A percentile compares a stretch with the other conserved stretches of the same genome.
Conservation (phyloP, 169 alveolate species). For the Plasmodium gonderi region DNA sequence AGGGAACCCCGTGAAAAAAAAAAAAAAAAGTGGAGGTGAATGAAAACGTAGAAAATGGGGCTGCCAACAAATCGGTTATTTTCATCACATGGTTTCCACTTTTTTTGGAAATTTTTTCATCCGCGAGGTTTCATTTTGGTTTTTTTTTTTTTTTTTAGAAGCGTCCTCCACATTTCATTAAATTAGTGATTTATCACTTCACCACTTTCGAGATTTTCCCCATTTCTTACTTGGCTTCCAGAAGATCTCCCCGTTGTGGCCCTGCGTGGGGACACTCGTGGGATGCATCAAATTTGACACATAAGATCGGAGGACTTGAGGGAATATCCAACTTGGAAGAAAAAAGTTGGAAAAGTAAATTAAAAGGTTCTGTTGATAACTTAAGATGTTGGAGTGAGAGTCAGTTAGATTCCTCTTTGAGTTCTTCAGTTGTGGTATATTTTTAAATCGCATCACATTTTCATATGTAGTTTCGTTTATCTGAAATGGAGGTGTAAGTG, state of each 20-base stretch:
- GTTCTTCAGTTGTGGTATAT: not conserved
- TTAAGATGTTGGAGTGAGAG: conserved; percentile 14
- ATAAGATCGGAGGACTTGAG: not conserved
- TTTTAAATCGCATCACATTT: not conserved
- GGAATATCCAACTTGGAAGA: not conserved
- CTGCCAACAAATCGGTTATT: too few species aligned
- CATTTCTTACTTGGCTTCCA: conserved; percentile 17
- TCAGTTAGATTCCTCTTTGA: not conserved
- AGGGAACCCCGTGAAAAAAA: too few species aligned
- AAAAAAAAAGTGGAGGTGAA: too few species aligned
- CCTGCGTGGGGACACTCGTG: not conserved
- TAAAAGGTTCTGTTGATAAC: conserved; percentile 22
- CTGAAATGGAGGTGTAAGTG: not conserved
- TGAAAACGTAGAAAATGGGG: too few species aligned
- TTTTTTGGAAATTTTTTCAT: too few species aligned
- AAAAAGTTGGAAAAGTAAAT: conserved; percentile 32
- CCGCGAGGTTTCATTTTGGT: too few species aligned
- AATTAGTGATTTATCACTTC: not conserved
- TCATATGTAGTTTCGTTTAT: conserved; percentile 64
- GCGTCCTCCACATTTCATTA: not conserved
- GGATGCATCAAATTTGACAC: not conserved
- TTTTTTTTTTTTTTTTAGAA: too few species aligned
- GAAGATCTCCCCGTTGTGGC: conserved; percentile 31
- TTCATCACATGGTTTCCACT: too few species aligned
- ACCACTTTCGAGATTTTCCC: not conserved